Evolutionary conservation across 805 yeast species (phyloP).

Genomic region (Isabelozyma heimii): DNA sequence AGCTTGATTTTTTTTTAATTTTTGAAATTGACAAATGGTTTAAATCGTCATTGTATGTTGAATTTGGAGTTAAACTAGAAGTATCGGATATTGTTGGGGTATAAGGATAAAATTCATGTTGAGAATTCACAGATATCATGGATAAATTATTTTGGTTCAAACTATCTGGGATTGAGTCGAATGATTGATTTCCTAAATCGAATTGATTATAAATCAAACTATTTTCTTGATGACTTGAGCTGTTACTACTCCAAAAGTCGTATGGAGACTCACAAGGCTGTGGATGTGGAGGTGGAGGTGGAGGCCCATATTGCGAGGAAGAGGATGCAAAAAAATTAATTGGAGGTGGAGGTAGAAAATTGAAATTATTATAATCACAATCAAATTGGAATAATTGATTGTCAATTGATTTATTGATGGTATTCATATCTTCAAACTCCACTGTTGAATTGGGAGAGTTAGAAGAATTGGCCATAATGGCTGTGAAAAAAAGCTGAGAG

Average conservation of each 20-base stretch:
- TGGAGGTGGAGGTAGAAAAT: background rate
- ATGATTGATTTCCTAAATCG: constrained; percentile 21
- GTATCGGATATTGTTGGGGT: constrained; percentile 17
- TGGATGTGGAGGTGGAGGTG: background rate
- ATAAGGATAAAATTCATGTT: constrained; percentile 5
- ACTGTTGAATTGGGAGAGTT: constrained; percentile 16
- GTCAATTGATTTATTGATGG: constrained; percentile 12
- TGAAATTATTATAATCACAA: background rate
- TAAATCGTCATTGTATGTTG: constrained; percentile 5
- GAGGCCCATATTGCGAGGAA: background rate
- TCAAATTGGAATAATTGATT: constrained; percentile 12
- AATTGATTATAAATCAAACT: constrained; percentile 25
- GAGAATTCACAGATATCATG: background rate
- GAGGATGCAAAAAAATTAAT: background rate
- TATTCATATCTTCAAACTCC: constrained; percentile 19
- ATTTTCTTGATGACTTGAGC: constrained; percentile 4
- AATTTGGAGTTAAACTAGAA: constrained; percentile 14
- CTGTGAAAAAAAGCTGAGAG: background rate
- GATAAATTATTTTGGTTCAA: background rate
- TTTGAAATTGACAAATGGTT: constrained; percentile 6
- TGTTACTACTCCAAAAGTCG: background rate
- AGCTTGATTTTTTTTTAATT: constrained; percentile 14
- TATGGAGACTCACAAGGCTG: background rate
- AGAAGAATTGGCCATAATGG: background rate
- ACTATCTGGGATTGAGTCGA: constrained; percentile 26